These are phyloP conservation scores for Cicer chorassanicum DNA, from an alignment of 306 rosid species.

Conservation along the genomic window DNA sequence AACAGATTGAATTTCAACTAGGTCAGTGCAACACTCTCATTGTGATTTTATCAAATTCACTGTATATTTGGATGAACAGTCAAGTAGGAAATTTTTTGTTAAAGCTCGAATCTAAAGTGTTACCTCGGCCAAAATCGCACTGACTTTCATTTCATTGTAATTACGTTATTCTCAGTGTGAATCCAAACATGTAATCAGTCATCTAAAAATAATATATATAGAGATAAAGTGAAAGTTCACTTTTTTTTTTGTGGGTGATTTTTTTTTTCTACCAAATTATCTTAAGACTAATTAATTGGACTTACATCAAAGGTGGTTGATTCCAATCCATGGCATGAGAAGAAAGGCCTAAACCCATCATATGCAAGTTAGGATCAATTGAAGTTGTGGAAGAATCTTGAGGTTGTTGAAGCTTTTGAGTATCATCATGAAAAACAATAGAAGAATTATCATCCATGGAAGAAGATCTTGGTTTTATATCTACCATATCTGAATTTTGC, in stretches of 20 bases:
- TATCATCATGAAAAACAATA: constrained; percentile 60
- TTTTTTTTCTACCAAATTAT: background rate
- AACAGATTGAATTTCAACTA: too few species aligned
- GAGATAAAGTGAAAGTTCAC: background rate
- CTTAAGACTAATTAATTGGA: constrained; percentile 19
- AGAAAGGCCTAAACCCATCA: constrained; percentile 90
- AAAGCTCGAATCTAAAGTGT: too few species aligned
- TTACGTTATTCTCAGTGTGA: too few species aligned
- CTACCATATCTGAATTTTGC: constrained; percentile 65
- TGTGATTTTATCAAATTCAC: too few species aligned
- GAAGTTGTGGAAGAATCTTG: constrained; percentile 51
- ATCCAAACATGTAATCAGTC: too few species aligned
- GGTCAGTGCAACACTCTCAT: too few species aligned
- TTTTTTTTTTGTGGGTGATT: background rate
- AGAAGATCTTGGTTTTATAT: constrained; percentile 69
- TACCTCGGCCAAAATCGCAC: too few species aligned
- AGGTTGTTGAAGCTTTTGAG: constrained; percentile 54
- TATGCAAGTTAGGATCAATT: constrained; percentile 68
- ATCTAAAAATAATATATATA: too few species aligned
- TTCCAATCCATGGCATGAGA: constrained; percentile 86
- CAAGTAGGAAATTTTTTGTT: too few species aligned
- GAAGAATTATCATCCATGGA: constrained; percentile 71
- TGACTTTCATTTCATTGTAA: too few species aligned
- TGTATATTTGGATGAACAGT: too few species aligned
- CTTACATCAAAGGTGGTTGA: constrained; percentile 80